Evolutionary conservation across 2,329 filamentous ascomycete species (phyloP).

Genomic region (Alternaria ventricosa): DNA sequence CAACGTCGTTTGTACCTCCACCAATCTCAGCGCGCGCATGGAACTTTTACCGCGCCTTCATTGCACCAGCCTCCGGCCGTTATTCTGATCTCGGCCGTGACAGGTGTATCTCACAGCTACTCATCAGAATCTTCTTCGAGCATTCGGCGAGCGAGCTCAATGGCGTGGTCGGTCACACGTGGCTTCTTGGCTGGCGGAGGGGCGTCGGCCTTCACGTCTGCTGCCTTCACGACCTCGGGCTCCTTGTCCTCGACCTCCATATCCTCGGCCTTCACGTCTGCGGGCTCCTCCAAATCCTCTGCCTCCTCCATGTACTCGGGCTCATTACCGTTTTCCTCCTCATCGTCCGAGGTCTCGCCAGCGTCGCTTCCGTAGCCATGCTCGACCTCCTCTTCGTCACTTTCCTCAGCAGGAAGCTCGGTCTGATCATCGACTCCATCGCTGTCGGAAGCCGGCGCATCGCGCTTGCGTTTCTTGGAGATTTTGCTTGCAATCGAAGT

Average conservation of each 20-base stretch:
- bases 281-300: not conserved
- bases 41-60: not conserved
- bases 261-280: no score
- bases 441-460: not conserved
- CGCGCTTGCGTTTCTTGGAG: not conserved
- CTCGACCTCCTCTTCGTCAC: not conserved
- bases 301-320: not conserved
- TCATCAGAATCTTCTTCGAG: not conserved
- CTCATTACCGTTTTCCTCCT: not conserved
- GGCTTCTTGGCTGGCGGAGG: not conserved
- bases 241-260: not conserved
- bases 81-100: rapidly evolving
- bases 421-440: not conserved
- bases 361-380: not conserved
- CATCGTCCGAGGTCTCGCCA: not conserved
- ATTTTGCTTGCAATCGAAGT: not conserved
- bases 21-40: not conserved
- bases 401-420: not conserved
- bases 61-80: not conserved
- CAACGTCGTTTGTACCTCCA: not conserved
- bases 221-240: not conserved
- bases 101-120: not conserved
- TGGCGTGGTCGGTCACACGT: not conserved
- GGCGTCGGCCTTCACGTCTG: not conserved
- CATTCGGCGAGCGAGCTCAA: not conserved